Conservation (phyloP, 306 rosid species). For the Ochetophila trinervis region DNA sequence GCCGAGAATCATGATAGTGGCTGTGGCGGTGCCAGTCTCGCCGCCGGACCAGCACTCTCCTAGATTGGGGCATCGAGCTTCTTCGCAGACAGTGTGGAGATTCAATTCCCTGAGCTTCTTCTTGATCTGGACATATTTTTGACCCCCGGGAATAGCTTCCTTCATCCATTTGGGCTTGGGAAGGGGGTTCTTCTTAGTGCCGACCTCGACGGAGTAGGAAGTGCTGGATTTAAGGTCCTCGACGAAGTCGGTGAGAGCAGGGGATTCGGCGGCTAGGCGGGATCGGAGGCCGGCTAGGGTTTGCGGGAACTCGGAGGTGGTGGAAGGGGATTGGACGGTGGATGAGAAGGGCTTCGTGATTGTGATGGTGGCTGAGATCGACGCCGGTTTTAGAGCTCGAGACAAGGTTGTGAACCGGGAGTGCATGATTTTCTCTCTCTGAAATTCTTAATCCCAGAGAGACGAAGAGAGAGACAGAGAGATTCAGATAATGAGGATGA, state of each 20-base stretch:
- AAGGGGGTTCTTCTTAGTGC: conserved; percentile 95
- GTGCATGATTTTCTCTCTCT: conserved; percentile 35
- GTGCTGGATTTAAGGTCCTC: conserved; percentile 36
- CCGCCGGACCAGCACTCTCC: conserved; percentile 99
- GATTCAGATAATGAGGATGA: conserved; percentile 12
- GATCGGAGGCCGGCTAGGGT: conserved; percentile 75
- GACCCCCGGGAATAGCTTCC: conserved; percentile 93
- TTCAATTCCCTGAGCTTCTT: conserved; percentile 89
- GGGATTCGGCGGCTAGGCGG: conserved; percentile 66
- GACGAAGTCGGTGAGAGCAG: conserved; percentile 51
- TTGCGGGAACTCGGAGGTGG: conserved; percentile 50
- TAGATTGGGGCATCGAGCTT: conserved; percentile 86
- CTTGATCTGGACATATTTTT: conserved; percentile 95
- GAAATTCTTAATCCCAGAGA: neutral
- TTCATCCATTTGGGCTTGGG: conserved; percentile 99
- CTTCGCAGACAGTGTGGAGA: conserved; percentile 96
- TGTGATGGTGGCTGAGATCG: conserved; percentile 12
- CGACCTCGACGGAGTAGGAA: conserved; percentile 84
- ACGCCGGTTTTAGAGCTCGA: conserved; percentile 40
- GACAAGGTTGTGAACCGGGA: conserved; percentile 37
- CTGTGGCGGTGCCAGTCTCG: conserved; percentile 97
- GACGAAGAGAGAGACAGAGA: neutral
- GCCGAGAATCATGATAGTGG: conserved; percentile 96
- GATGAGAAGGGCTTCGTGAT: conserved; percentile 39
- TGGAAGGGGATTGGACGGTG: conserved; percentile 35